Evolutionary conservation across 1,139 yeast genomes (phyloP).

Genomic region (Candida anutae): DNA sequence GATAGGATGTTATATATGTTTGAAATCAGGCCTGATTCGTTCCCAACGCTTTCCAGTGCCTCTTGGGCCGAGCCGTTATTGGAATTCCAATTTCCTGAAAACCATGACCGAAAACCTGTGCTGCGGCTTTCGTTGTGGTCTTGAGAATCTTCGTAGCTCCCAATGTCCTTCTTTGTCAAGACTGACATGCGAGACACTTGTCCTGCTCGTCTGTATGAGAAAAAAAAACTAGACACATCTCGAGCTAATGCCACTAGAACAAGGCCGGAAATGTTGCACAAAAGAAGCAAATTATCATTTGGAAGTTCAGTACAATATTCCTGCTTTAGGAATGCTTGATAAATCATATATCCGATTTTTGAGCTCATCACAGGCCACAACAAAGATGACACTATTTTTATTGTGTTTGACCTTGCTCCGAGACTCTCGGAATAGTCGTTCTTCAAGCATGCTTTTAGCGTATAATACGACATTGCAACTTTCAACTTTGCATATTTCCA

Average conservation of each 20-base stretch:
- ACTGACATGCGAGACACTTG: too few species aligned
- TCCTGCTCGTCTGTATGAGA: conserved; percentile 16
- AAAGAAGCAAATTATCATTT: conserved; percentile 31
- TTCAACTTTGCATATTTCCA: conserved; percentile 4
- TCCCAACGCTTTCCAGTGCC: too few species aligned
- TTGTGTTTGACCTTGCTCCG: conserved; percentile 16
- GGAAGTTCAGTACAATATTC: conserved; percentile 12
- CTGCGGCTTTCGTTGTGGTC: too few species aligned
- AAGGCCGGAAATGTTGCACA: conserved; percentile 41
- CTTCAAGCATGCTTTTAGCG: conserved; percentile 25
- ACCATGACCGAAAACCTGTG: too few species aligned
- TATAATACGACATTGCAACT: conserved; percentile 10
- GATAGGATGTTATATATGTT: too few species aligned
- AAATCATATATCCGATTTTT: conserved; percentile 22
- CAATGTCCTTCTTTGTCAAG: too few species aligned
- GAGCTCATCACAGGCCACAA: conserved; percentile 36
- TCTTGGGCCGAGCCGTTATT: too few species aligned
- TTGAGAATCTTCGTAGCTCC: too few species aligned
- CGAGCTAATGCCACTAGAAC: conserved; percentile 27
- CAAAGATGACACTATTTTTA: conserved; percentile 25
- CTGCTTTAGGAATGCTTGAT: conserved; percentile 6
- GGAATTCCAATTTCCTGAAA: too few species aligned
- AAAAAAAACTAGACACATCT: conserved; percentile 27
- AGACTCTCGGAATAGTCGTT: conserved; percentile 29
- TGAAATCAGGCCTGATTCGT: too few species aligned